Evolutionary conservation across 164 flowering plant species (phyloP).

Genomic region (Stephania cephalantha): DNA sequence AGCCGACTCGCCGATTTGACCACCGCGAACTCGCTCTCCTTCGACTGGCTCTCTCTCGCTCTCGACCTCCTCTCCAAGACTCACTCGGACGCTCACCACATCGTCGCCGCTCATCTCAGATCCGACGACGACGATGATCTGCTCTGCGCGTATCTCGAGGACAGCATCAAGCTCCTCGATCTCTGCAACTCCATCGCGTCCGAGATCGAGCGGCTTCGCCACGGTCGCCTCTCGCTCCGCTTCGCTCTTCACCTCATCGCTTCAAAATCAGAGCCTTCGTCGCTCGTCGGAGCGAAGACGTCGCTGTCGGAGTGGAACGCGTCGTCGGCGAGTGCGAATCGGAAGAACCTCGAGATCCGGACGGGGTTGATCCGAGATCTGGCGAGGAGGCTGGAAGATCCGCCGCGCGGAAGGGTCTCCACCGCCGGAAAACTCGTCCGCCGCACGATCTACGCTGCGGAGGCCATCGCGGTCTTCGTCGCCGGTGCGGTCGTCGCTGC

Average conservation of each 20-base stretch:
- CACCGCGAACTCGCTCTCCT: background rate
- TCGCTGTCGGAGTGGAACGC: slow-evolving; percentile 21
- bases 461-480: slow-evolving; percentile 25
- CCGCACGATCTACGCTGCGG: slow-evolving; percentile 26
- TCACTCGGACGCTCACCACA: slow-evolving; percentile 23
- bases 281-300: slow-evolving; percentile 19
- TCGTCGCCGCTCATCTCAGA: slow-evolving; percentile 9
- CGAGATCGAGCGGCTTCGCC: slow-evolving; percentile 27
- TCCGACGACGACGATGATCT: slow-evolving; percentile 4
- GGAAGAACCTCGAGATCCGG: slow-evolving; percentile 6
- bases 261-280: background rate
- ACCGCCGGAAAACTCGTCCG: slow-evolving; percentile 19
- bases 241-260: slow-evolving; percentile 20
- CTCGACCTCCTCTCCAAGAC: slow-evolving; percentile 24
- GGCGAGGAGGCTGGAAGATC: slow-evolving; percentile 1
- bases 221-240: slow-evolving; percentile 21
- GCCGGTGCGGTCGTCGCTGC: slow-evolving; percentile 20
- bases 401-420: slow-evolving; percentile 25
- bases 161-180: slow-evolving; percentile 28
- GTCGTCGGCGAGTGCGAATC: background rate
- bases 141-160: slow-evolving; percentile 18
- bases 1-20: slow-evolving; percentile 21
- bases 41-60: slow-evolving; percentile 27
- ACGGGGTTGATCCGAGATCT: slow-evolving; percentile 24
- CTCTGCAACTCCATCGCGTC: slow-evolving; percentile 29